A percentile compares a stretch with the other conserved stretches of the same genome.
These are phyloP conservation scores for Trichoderma lentiforme DNA, from an alignment of 2,329 filamentous ascomycete species.

Conservation along the genomic window DNA sequence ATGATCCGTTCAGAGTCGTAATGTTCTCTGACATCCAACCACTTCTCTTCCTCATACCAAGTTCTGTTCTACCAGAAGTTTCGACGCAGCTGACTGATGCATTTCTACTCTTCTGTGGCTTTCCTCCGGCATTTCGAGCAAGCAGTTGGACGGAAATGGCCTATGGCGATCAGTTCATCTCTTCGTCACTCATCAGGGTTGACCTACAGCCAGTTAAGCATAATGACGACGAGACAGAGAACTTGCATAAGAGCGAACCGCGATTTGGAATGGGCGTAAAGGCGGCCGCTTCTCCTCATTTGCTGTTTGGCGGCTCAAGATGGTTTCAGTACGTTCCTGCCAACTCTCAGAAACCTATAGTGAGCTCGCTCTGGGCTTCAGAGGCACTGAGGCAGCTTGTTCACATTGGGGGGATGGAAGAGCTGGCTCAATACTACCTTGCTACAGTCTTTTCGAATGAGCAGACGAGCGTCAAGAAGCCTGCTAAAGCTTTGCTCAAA, in stretches of 20 bases:
- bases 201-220: constrained; percentile 2
- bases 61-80: constrained; percentile 32
- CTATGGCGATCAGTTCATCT: constrained; percentile 31
- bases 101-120: constrained; percentile 64
- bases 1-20: constrained; percentile 80
- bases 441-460: constrained; percentile 61
- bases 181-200: constrained; percentile 5
- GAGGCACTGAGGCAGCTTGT: constrained; percentile 58
- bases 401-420: constrained; percentile 33
- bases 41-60: constrained; percentile 55
- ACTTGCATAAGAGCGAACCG: constrained; percentile 26
- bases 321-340: constrained; percentile 45
- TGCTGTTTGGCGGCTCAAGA: constrained; percentile 47
- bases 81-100: constrained; percentile 59
- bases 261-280: constrained; percentile 30
- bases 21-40: constrained; percentile 73
- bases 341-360: constrained; percentile 25
- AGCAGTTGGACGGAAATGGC: constrained; percentile 31
- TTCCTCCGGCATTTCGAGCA: constrained; percentile 49
- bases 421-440: constrained; percentile 65
- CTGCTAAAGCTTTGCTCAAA: constrained; percentile 72
- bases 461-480: constrained; percentile 58
- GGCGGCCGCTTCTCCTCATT: constrained; percentile 43
- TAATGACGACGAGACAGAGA: constrained; percentile 22
- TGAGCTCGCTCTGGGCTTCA: constrained; percentile 47